Conservation (phyloP, 768 basidiomycete species). For the Pluteus cervinus region DNA sequence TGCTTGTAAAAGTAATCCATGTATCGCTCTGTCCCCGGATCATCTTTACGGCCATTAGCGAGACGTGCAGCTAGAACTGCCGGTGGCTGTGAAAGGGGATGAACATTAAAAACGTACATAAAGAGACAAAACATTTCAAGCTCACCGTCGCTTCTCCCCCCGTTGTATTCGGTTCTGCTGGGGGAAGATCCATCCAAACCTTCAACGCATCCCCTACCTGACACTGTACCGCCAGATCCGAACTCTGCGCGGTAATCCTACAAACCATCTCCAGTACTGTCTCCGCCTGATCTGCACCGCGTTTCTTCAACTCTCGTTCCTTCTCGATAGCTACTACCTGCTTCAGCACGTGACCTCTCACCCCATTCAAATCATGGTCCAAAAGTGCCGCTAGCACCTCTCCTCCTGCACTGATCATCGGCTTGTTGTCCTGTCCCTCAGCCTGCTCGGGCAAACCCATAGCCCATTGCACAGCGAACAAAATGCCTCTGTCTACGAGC, state of each 20-base stretch:
- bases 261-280: conserved; percentile 75
- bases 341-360: conserved; percentile 78
- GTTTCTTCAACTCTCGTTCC: conserved; percentile 51
- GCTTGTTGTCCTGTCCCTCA: conserved; percentile 30
- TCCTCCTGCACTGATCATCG: conserved; percentile 76
- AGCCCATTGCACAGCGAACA: conserved; percentile 93
- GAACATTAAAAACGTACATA: conserved; percentile 5
- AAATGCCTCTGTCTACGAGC: conserved; percentile 81
- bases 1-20: conserved; percentile 91
- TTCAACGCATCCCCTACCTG: conserved; percentile 86
- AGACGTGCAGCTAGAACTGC: conserved; percentile 25
- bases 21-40: conserved; percentile 83
- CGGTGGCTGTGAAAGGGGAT: conserved; percentile 29
- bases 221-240: conserved; percentile 83
- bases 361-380: conserved; percentile 88
- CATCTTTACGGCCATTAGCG: conserved; percentile 57
- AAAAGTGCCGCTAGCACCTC: conserved; percentile 81
- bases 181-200: conserved; percentile 75
- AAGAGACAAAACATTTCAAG: conserved; percentile 3
- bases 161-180: conserved; percentile 23
- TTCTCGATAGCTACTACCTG: conserved; percentile 70
- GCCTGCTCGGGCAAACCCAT: conserved; percentile 63
- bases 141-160: conserved; percentile 28
- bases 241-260: conserved; percentile 69
- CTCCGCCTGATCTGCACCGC: conserved; percentile 57